phyloP scores from a whole-genome alignment of 1,284 basidiomycete genomes.

The Caloboletus firmus region DNA sequence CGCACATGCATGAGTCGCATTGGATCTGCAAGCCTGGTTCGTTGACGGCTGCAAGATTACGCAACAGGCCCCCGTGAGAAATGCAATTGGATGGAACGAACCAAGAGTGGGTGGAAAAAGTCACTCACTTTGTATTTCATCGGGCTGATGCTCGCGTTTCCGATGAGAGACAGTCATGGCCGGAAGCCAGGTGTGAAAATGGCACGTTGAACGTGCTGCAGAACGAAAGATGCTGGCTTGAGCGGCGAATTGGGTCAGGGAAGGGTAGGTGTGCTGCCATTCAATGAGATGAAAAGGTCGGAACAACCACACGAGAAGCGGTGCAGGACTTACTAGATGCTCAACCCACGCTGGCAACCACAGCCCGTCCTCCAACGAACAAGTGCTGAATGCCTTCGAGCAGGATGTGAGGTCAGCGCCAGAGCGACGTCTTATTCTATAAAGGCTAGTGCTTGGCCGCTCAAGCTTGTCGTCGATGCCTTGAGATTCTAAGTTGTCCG shows the following conservation, averaged over 20 bases:
- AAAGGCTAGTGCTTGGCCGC: neutral
- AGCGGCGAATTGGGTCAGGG: neutral
- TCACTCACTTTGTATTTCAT: constrained; percentile 70
- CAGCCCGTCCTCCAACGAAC: neutral
- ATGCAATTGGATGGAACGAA: constrained; percentile 17
- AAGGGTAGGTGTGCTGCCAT: neutral
- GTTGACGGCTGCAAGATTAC: constrained; percentile 58
- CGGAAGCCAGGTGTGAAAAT: neutral
- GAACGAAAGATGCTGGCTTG: neutral
- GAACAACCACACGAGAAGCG: neutral
- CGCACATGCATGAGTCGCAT: constrained; percentile 71
- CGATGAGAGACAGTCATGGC: constrained; percentile 75
- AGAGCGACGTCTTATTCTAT: neutral
- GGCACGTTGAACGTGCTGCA: neutral
- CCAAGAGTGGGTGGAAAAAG: constrained; percentile 19
- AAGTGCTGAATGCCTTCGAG: neutral
- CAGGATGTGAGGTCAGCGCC: neutral
- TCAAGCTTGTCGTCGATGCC: neutral
- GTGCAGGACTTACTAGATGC: constrained; percentile 3
- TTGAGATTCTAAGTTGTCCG: neutral
- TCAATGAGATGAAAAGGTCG: constrained; percentile 1
- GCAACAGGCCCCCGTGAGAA: constrained; percentile 43
- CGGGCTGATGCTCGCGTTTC: constrained; percentile 68
- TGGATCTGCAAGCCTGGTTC: constrained; percentile 77
- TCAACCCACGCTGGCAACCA: neutral